Evolutionary conservation across 2,329 filamentous ascomycete species (phyloP).

Genomic region (Cladophialophora yegresii): DNA sequence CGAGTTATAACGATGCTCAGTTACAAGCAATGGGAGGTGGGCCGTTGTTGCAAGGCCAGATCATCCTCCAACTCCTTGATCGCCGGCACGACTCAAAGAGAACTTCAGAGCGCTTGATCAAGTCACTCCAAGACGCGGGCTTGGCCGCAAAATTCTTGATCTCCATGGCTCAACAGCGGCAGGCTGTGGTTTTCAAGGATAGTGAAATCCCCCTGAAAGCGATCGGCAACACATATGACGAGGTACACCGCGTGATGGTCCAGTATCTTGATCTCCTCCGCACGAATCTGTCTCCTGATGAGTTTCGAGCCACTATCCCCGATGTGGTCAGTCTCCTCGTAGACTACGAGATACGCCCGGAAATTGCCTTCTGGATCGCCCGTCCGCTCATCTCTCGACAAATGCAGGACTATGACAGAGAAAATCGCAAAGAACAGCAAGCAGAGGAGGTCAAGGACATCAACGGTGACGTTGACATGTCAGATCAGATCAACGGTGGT

Average conservation of each 20-base stretch:
- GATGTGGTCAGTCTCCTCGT: constrained; percentile 71
- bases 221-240: constrained; percentile 82
- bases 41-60: constrained; percentile 74
- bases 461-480: constrained; percentile 40
- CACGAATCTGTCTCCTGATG: constrained; percentile 70
- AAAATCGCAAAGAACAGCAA: constrained; percentile 39
- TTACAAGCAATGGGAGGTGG: constrained; percentile 87
- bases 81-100: constrained; percentile 73
- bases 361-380: constrained; percentile 81
- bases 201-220: constrained; percentile 82
- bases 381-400: constrained; percentile 71
- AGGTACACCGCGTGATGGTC: constrained; percentile 78
- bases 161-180: constrained; percentile 84
- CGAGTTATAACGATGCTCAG: constrained; percentile 85
- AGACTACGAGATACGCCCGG: constrained; percentile 76
- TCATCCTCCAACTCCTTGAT: constrained; percentile 77
- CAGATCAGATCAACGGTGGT: constrained; percentile 33
- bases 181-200: constrained; percentile 79
- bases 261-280: constrained; percentile 90
- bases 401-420: constrained; percentile 51
- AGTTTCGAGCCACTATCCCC: constrained; percentile 79
- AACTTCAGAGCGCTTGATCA: constrained; percentile 77
- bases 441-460: constrained; percentile 35
- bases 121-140: constrained; percentile 73
- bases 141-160: constrained; percentile 83